These are phyloP conservation scores for Lavandula angustifolia DNA, from an alignment of 257 asterid species.

Conservation along the genomic window DNA sequence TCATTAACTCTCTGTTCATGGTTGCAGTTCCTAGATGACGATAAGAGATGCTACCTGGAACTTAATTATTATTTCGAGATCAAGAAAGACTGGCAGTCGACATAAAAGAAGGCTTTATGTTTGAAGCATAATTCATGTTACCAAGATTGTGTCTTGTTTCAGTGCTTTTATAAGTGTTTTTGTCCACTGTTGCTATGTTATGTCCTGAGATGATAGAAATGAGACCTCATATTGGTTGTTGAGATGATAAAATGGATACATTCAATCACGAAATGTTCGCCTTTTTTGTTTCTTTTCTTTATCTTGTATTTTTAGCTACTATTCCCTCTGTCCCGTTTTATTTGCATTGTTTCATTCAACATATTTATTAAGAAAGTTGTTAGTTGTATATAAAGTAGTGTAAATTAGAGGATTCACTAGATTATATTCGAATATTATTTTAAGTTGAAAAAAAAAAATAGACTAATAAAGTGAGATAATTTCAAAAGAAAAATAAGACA, in stretches of 20 bases:
- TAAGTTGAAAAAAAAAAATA: too few relatives aligned
- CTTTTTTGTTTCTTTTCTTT: too few relatives aligned
- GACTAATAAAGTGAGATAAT: too few relatives aligned
- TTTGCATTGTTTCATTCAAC: too few relatives aligned
- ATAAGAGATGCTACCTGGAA: conserved; percentile 90
- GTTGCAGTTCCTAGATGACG: conserved; percentile 87
- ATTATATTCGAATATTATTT: too few relatives aligned
- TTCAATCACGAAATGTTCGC: background rate
- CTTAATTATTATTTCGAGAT: conserved; percentile 91
- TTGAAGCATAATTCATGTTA: conserved; percentile 10
- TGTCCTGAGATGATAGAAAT: conserved; percentile 37
- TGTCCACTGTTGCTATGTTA: conserved; percentile 30
- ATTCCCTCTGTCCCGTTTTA: too few relatives aligned
- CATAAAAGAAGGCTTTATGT: conserved; percentile 27
- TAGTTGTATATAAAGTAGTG: too few relatives aligned
- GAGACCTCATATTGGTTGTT: conserved; percentile 34
- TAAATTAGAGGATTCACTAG: too few relatives aligned
- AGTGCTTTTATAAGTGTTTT: conserved; percentile 25
- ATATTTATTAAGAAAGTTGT: too few relatives aligned
- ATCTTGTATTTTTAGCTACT: too few relatives aligned
- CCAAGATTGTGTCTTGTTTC: conserved; percentile 34
- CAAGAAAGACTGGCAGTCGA: conserved; percentile 83
- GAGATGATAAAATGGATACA: conserved; percentile 30
- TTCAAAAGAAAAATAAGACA: too few relatives aligned
- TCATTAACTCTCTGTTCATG: background rate